Evolutionary conservation across 108 stramenopile genomes (phyloP).

Genomic region (Cylindrotheca fusiformis): DNA sequence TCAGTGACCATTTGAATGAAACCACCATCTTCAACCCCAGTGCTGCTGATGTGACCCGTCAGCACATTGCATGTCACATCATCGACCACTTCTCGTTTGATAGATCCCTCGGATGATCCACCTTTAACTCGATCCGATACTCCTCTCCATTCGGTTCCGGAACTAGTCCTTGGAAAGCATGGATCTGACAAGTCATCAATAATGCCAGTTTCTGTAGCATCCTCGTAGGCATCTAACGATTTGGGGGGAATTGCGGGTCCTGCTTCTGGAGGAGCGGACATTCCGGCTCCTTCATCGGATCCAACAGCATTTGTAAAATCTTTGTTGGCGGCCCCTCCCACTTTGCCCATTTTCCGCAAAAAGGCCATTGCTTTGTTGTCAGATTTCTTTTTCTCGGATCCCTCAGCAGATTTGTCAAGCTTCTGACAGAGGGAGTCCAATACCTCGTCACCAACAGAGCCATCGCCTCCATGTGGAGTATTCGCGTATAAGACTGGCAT

Average conservation of each 20-base stretch:
- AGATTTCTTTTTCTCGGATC: slow-evolving; percentile 1
- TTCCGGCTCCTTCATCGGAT: slow-evolving; percentile 57
- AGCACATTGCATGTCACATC: slow-evolving; percentile 49
- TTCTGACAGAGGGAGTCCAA: not conserved
- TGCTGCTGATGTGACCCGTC: slow-evolving; percentile 46
- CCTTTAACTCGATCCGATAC: slow-evolving; percentile 76
- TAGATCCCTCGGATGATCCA: slow-evolving; percentile 39
- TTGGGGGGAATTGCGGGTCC: slow-evolving; percentile 17
- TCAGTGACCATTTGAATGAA: slow-evolving; percentile 84
- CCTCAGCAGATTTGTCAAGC: not conserved
- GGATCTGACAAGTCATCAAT: slow-evolving; percentile 74
- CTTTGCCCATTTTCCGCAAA: slow-evolving; percentile 54
- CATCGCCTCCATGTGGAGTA: too few species aligned
- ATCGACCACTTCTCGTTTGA: slow-evolving; percentile 29
- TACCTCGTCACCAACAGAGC: not conserved
- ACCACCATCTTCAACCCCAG: slow-evolving; percentile 64
- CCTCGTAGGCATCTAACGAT: slow-evolving; percentile 46
- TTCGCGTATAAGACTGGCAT: too few species aligned
- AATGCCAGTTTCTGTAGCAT: slow-evolving; percentile 49
- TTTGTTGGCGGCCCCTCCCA: slow-evolving; percentile 71
- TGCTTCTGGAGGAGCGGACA: slow-evolving; percentile 5
- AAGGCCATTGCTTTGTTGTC: slow-evolving; percentile 81
- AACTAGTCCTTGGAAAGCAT: slow-evolving; percentile 74
- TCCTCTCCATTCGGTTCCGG: slow-evolving; percentile 68
- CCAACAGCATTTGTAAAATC: slow-evolving; percentile 74